phyloP scores from a whole-genome alignment of 495 filamentous ascomycete species.

The Hyaloscypha bicolor region DNA sequence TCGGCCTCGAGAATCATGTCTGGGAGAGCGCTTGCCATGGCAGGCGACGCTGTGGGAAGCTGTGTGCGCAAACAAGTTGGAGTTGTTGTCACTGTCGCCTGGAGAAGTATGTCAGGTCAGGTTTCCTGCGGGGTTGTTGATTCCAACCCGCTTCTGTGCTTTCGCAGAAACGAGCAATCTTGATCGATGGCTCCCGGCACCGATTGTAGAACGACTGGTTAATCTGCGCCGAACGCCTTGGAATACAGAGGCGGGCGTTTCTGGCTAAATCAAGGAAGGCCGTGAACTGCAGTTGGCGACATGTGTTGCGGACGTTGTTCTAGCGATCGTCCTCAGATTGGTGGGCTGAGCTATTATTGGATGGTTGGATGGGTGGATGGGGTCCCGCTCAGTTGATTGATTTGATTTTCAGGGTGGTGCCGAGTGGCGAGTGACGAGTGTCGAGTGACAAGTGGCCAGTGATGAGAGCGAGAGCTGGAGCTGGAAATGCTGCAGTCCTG shows the following conservation, averaged over 20 bases:
- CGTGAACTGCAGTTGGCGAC: background rate
- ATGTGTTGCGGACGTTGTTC: background rate
- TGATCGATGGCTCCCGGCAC: background rate
- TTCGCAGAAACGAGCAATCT: background rate
- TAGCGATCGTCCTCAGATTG: background rate
- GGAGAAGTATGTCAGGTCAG: background rate
- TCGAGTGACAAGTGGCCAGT: too few species aligned
- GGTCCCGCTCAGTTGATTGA: too few species aligned
- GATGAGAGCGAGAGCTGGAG: background rate
- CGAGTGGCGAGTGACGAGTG: too few species aligned
- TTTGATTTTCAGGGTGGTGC: background rate
- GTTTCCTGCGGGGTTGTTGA: slow-evolving; percentile 1
- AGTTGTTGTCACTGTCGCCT: background rate
- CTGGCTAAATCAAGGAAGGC: slow-evolving; percentile 1
- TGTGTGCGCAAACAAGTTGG: background rate
- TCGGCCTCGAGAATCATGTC: slow-evolving; percentile 22
- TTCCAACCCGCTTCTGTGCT: background rate
- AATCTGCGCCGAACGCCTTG: background rate
- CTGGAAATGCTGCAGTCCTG: background rate
- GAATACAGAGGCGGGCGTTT: background rate
- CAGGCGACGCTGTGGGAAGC: background rate
- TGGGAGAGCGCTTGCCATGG: slow-evolving; percentile 29
- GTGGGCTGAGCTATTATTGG: background rate
- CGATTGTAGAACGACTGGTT: background rate
- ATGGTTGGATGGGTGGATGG: background rate